Conservation (phyloP, 2,329 filamentous ascomycete genomes). For the Cercospora sesami region DNA sequence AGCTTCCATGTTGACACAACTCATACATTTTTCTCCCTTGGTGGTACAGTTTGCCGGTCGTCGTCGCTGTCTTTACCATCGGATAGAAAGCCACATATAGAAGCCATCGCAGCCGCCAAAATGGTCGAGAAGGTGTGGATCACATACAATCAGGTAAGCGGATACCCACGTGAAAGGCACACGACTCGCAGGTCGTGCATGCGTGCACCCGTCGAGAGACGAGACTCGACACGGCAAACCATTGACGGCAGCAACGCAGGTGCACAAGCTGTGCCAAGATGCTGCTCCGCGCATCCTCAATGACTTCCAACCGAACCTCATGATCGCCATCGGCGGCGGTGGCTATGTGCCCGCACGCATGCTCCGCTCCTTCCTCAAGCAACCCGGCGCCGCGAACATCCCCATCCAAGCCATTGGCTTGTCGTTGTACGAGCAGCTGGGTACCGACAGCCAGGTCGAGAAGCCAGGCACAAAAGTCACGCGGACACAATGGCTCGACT, state of each 20-base stretch:
- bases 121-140: conserved; percentile 31
- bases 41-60: background rate
- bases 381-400: conserved; percentile 83
- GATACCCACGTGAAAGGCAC: background rate
- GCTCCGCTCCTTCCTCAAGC: conserved; percentile 95
- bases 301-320: conserved; percentile 87
- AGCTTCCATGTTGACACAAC: background rate
- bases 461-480: conserved; percentile 88
- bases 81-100: background rate
- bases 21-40: background rate
- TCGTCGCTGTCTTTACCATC: background rate
- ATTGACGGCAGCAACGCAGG: conserved; percentile 45
- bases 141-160: conserved; percentile 31
- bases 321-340: conserved; percentile 97
- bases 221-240: background rate
- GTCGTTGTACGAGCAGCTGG: conserved; percentile 88
- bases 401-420: conserved; percentile 98
- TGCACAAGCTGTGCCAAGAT: conserved; percentile 95
- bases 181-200: background rate
- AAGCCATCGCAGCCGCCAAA: conserved; percentile 2
- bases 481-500: conserved; percentile 95
- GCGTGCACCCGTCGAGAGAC: background rate
- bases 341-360: conserved; percentile 97
- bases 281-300: conserved; percentile 78
- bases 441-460: conserved; percentile 61